These are phyloP conservation scores for Candida glucosophila DNA, from an alignment of 1,139 yeast species.

Conservation along the genomic window DNA sequence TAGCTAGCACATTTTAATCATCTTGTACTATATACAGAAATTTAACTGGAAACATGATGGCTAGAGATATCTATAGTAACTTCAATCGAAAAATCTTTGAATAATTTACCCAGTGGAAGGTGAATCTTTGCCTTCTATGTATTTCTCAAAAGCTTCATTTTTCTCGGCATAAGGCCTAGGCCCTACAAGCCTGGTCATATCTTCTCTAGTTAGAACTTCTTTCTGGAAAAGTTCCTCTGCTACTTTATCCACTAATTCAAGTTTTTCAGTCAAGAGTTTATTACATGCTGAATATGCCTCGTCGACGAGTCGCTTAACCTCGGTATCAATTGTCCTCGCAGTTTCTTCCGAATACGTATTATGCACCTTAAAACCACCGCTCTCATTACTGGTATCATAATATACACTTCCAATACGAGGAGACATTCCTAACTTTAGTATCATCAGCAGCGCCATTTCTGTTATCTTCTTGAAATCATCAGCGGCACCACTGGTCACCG, in stretches of 20 bases:
- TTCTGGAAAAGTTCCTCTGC: conserved; percentile 61
- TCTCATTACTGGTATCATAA: conserved; percentile 38
- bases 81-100: too few relatives aligned
- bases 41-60: too few relatives aligned
- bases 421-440: conserved; percentile 73
- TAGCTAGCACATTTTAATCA: too few relatives aligned
- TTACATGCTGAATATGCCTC: conserved; percentile 46
- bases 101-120: too few relatives aligned
- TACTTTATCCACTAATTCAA: conserved; percentile 55
- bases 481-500: conserved; percentile 77
- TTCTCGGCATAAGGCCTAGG: conserved; percentile 71
- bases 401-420: conserved; percentile 56
- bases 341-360: conserved; percentile 67
- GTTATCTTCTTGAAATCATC: conserved; percentile 79
- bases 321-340: conserved; percentile 56
- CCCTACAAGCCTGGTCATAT: conserved; percentile 66
- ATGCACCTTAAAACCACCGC: conserved; percentile 46
- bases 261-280: conserved; percentile 45
- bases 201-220: conserved; percentile 74
- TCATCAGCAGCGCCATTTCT: conserved; percentile 71
- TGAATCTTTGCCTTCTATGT: conserved; percentile 42
- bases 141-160: conserved; percentile 75
- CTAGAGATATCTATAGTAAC: too few relatives aligned
- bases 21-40: too few relatives aligned
- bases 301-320: conserved; percentile 54